These are phyloP conservation scores for Ceratocystiopsis brevicomis DNA, from an alignment of 2,329 filamentous ascomycete genomes.

Conservation along the genomic window DNA sequence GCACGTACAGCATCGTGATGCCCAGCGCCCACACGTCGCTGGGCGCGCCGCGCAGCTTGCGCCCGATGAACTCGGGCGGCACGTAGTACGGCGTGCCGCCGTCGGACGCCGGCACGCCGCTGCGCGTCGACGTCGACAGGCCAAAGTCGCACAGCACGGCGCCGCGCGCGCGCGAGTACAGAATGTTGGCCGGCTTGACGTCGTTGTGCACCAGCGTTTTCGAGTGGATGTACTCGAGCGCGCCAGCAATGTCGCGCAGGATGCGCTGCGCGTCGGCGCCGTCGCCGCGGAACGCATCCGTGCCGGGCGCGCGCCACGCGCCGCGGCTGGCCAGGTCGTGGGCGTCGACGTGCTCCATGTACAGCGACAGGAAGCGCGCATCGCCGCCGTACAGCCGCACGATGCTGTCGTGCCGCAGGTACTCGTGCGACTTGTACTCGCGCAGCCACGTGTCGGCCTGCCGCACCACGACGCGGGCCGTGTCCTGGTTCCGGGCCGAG, in stretches of 20 bases:
- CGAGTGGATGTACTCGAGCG: constrained; percentile 36
- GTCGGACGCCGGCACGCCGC: constrained; percentile 21
- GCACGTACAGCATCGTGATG: constrained; percentile 40
- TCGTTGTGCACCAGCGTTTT: constrained; percentile 39
- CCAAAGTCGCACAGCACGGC: constrained; percentile 44
- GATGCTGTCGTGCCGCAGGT: constrained; percentile 36
- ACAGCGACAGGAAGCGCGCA: constrained; percentile 38
- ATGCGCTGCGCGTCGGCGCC: constrained; percentile 32
- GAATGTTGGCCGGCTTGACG: constrained; percentile 42
- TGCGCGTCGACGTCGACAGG: constrained; percentile 28
- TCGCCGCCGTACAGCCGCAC: constrained; percentile 40
- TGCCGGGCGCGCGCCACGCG: constrained; percentile 28
- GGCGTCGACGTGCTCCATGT: constrained; percentile 42
- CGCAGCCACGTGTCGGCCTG: constrained; percentile 42
- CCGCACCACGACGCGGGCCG: constrained; percentile 35
- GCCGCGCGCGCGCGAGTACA: constrained; percentile 38
- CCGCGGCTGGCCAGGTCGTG: constrained; percentile 30
- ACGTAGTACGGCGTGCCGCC: constrained; percentile 44
- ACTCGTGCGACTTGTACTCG: constrained; percentile 36
- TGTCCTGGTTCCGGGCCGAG: constrained; percentile 25
- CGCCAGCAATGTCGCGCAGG: constrained; percentile 32
- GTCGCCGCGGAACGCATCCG: constrained; percentile 31
- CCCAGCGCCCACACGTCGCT: constrained; percentile 43
- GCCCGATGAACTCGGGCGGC: constrained; percentile 39
- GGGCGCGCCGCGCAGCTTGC: constrained; percentile 31